phyloP scores from a whole-genome alignment of 768 basidiomycete species.

The Leucocoprinus sp. region DNA sequence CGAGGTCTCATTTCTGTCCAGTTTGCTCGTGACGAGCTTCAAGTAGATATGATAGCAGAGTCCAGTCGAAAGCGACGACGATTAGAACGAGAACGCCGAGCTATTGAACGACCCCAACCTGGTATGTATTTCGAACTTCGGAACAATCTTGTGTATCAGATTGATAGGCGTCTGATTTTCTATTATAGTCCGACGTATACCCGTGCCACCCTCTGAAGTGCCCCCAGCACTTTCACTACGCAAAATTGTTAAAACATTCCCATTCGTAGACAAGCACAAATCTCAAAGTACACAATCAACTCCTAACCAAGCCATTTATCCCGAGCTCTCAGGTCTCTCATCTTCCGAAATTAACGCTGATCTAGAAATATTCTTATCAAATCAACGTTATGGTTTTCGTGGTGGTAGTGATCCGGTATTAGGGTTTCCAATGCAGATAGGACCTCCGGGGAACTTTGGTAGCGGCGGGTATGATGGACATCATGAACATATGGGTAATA shows the following conservation, averaged over 20 bases:
- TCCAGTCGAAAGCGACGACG: conserved; percentile 79
- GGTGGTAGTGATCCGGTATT: conserved; percentile 1
- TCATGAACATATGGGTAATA: conserved; percentile 7
- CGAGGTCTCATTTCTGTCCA: conserved; percentile 21
- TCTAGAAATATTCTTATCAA: conserved; percentile 45
- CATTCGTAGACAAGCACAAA: conserved; percentile 27
- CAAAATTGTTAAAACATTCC: conserved; percentile 56
- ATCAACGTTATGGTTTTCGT: conserved; percentile 20
- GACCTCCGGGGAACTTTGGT: conserved; percentile 1
- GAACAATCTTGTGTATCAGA: neutral
- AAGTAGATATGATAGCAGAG: conserved; percentile 84
- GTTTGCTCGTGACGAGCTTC: conserved; percentile 71
- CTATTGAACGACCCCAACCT: conserved; percentile 66
- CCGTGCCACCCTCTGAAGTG: conserved; percentile 38
- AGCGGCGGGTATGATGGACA: conserved; percentile 8
- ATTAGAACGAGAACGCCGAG: conserved; percentile 79
- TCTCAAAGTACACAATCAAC: conserved; percentile 15
- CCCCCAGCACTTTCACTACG: conserved; percentile 51
- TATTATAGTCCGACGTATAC: conserved; percentile 48
- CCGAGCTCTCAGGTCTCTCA: conserved; percentile 40
- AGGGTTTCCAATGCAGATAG: conserved; percentile 4
- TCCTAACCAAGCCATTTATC: conserved; percentile 27
- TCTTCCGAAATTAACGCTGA: conserved; percentile 42
- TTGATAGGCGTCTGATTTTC: neutral
- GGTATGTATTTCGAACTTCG: conserved; percentile 41